Percentiles rank a stretch among this genome's conserved stretches.
These are phyloP conservation scores for Closterium sp. DNA, from an alignment of 139 green algal genomes.

Conservation along the genomic window DNA sequence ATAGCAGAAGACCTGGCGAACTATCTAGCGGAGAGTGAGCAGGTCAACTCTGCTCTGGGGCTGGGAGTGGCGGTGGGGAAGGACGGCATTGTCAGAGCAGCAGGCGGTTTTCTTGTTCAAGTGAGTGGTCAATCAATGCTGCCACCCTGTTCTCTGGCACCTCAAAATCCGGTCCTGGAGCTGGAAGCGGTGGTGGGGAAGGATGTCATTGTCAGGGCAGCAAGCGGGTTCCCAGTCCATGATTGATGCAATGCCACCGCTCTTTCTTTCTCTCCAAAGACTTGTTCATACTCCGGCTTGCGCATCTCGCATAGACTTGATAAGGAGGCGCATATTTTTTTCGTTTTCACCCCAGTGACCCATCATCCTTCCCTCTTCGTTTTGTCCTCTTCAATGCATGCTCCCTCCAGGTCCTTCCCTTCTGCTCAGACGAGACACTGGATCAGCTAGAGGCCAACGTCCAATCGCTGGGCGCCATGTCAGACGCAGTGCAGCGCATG, in stretches of 20 bases:
- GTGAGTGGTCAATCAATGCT: background rate
- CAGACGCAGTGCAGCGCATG: slow-evolving; percentile 12
- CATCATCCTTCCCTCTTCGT: too few relatives aligned
- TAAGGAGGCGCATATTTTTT: too few relatives aligned
- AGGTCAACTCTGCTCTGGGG: slow-evolving; percentile 48
- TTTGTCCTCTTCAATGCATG: too few relatives aligned
- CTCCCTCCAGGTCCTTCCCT: slow-evolving; percentile 38
- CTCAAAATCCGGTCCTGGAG: too few relatives aligned
- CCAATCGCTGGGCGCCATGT: slow-evolving; percentile 28
- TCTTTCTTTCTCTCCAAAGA: background rate
- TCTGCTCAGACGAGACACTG: slow-evolving; percentile 50
- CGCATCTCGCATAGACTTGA: too few relatives aligned
- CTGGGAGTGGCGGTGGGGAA: slow-evolving; percentile 37
- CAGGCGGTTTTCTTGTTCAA: slow-evolving; percentile 39
- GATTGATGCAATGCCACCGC: too few relatives aligned
- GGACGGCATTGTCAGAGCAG: slow-evolving; percentile 35
- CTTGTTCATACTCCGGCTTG: too few relatives aligned
- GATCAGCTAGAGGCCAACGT: slow-evolving; percentile 43
- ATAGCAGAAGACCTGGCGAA: slow-evolving; percentile 48
- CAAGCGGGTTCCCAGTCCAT: too few relatives aligned
- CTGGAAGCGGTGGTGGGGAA: too few relatives aligned
- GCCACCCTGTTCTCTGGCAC: too few relatives aligned
- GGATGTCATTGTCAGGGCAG: too few relatives aligned
- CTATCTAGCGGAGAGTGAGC: slow-evolving; percentile 50
- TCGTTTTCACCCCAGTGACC: too few relatives aligned